A percentile compares a stretch with the other conserved stretches of the same genome.
Evolutionary conservation across 129 eudicot genomes (phyloP).

Genomic region (Daucus carota): DH1_v3.0 NC_030383.2:49371501-49372000

Average conservation of each 20-base stretch:
- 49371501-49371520: constrained; percentile 54
- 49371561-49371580: constrained; percentile 45
- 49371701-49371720: constrained; percentile 67
- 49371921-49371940: background rate
- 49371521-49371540: constrained; percentile 90
- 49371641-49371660: constrained; percentile 93
- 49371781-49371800: background rate
- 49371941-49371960: background rate
- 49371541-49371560: constrained; percentile 72
- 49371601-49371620: background rate
- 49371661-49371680: constrained; percentile 90
- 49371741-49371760: background rate
- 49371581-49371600: constrained; percentile 8
- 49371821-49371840: background rate
- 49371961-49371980: background rate
- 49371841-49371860: background rate
- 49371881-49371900: background rate
- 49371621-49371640: constrained; percentile 9
- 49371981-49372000: background rate
- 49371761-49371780: background rate
- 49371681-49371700: constrained; percentile 94
- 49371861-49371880: background rate
- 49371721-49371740: constrained; percentile 24
- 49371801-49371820: background rate
- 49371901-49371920: background rate